Evolutionary conservation across 805 yeast genomes (phyloP), one percentile per base, ranked within the genome.

Genomic region (Peterozyma xylosa): DNA sequence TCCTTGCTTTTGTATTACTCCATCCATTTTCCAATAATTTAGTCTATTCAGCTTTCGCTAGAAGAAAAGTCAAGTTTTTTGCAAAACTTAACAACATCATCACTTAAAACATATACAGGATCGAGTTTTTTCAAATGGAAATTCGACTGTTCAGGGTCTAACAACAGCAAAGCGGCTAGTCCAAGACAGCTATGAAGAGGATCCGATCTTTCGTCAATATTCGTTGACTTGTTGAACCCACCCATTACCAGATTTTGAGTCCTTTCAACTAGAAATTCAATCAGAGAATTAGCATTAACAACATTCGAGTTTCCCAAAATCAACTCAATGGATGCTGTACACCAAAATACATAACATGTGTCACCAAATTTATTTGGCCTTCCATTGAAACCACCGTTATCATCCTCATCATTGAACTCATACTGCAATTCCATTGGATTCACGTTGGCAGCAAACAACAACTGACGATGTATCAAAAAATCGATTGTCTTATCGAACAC

Each of bases 341-440:
- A 74, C 96, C 96, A 89, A 71, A 88, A 89, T 6, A 83, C 75
- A 56, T 89, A 89, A 64, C 97, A 89, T 0, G 95, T 83, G 60
- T 89, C 97, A 3, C 84, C 84, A 45, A 70, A 73, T 58, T 89
- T 89, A 58, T 87, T 87, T n/a, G 76, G 79, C 39, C 97, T 68
- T 1, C 97, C 97, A 59, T 88, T 86, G 57, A 86, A 80, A 0
- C 91, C 91, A 2, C 96, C 96, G 42, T 63, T 62, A 54, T 83
- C 91, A 2, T 57, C 62, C 0, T 41, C 49, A 50, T 76, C 81
- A 42, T 60, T 60, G 40, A 55, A 54, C 15, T 58, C 66, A 39
- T 55, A 43, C 6, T 63, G 69, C 9, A 45, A 30, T 11, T 51
- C 43, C 2, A 34, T 37, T 2, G 50, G 49, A 33, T 65, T 63